phyloP scores from a whole-genome alignment of 768 basidiomycete species.

The Phylloporus sp. region DNA sequence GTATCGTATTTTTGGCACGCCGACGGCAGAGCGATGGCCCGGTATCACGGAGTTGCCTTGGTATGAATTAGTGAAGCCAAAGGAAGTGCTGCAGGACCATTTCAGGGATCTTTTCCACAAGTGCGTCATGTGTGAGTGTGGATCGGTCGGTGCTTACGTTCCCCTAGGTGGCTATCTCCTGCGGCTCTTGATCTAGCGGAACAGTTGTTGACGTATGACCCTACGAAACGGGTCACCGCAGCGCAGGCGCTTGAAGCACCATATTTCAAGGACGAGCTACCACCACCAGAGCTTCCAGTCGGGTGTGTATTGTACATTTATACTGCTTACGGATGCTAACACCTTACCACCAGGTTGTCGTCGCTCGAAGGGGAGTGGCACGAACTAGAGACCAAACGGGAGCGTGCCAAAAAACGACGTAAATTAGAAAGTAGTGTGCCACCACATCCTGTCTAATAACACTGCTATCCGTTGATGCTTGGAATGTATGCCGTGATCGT shows the following conservation, averaged over 20 bases:
- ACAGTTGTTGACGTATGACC: constrained; percentile 75
- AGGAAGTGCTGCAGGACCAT: constrained; percentile 62
- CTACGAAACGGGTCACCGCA: constrained; percentile 69
- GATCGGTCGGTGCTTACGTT: not conserved
- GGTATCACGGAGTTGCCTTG: constrained; percentile 82
- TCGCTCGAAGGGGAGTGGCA: constrained; percentile 94
- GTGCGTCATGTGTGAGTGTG: constrained; percentile 40
- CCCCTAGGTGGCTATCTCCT: constrained; percentile 73
- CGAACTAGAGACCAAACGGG: constrained; percentile 91
- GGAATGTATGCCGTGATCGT: constrained; percentile 14
- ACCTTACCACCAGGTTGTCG: constrained; percentile 50
- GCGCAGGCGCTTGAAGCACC: constrained; percentile 71
- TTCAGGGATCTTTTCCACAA: constrained; percentile 85
- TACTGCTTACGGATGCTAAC: constrained; percentile 3
- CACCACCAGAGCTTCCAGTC: constrained; percentile 63
- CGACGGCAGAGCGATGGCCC: constrained; percentile 77
- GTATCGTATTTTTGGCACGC: constrained; percentile 88
- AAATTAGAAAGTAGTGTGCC: constrained; percentile 50
- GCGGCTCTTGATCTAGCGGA: constrained; percentile 87
- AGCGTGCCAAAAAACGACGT: constrained; percentile 76
- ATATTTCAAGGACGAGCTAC: constrained; percentile 83
- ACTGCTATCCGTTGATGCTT: constrained; percentile 10
- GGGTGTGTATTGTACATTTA: constrained; percentile 52
- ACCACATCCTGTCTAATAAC: constrained; percentile 33
- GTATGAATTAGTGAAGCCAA: constrained; percentile 98